Evolutionary conservation across 352 stramenopile genomes (phyloP).

Genomic region (Elongisporangium prolatum): DNA sequence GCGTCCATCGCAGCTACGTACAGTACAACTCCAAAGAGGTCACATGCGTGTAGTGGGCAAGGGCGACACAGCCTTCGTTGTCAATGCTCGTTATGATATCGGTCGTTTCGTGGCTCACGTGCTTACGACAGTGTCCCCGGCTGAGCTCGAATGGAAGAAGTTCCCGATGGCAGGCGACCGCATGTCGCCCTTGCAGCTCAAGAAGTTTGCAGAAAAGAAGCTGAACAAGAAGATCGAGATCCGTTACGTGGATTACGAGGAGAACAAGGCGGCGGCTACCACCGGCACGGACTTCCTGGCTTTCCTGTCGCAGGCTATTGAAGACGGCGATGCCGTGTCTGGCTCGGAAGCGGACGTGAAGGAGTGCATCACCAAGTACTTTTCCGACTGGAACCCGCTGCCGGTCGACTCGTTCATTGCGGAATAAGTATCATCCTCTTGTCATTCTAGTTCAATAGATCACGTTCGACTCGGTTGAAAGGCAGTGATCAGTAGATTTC

Average conservation of each 20-base stretch:
- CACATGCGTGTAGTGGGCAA: slow-evolving; percentile 14
- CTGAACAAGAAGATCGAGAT: slow-evolving; percentile 23
- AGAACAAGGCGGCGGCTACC: slow-evolving; percentile 20
- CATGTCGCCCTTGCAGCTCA: slow-evolving; percentile 16
- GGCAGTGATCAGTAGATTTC: too few relatives aligned
- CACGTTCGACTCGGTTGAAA: too few relatives aligned
- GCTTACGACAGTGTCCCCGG: slow-evolving; percentile 12
- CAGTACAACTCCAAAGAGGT: slow-evolving; percentile 12
- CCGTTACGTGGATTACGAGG: slow-evolving; percentile 12
- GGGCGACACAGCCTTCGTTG: slow-evolving; percentile 9
- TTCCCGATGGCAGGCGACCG: slow-evolving; percentile 18
- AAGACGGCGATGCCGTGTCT: slow-evolving; percentile 12
- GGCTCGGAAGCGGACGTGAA: slow-evolving; percentile 16
- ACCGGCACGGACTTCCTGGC: slow-evolving; percentile 10
- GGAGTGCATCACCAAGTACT: slow-evolving; percentile 17
- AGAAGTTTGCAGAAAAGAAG: slow-evolving; percentile 18
- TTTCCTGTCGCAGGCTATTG: slow-evolving; percentile 12
- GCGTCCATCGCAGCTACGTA: slow-evolving; percentile 7
- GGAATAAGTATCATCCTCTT: too few relatives aligned
- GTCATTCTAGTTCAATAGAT: too few relatives aligned
- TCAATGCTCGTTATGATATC: slow-evolving; percentile 7
- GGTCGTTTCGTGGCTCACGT: slow-evolving; percentile 19
- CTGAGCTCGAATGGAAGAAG: slow-evolving; percentile 9
- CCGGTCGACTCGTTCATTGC: too few relatives aligned
- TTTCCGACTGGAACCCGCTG: slow-evolving; percentile 16